Evolutionary conservation across 2,329 filamentous ascomycete genomes (phyloP).

Genomic region (Nothophaeocryptopus gaeumannii): DNA sequence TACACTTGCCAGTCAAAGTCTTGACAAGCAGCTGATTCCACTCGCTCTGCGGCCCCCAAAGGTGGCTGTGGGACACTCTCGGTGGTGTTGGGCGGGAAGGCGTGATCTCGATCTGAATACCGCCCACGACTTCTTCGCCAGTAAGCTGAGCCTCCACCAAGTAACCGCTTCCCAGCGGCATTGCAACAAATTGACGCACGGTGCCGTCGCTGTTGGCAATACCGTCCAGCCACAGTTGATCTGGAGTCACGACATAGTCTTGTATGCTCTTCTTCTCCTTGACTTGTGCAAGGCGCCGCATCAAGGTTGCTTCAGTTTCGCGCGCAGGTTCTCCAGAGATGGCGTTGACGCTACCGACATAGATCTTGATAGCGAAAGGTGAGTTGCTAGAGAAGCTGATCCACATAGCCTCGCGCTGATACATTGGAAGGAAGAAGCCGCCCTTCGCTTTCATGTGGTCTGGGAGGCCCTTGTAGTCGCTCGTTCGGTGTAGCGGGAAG

Average conservation of each 20-base stretch:
- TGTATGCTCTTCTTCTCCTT: slow-evolving; percentile 34
- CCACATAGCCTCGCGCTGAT: slow-evolving; percentile 47
- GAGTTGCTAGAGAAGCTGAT: slow-evolving; percentile 33
- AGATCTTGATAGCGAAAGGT: slow-evolving; percentile 41
- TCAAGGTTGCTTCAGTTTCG: slow-evolving; percentile 26
- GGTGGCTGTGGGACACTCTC: neutral
- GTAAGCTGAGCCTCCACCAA: slow-evolving; percentile 49
- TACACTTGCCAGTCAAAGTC: slow-evolving; percentile 70
- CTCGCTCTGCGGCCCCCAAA: slow-evolving; percentile 27
- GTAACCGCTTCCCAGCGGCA: slow-evolving; percentile 44
- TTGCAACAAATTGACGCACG: slow-evolving; percentile 51
- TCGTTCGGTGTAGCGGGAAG: slow-evolving; percentile 42
- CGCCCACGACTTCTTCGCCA: slow-evolving; percentile 41
- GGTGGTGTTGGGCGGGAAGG: slow-evolving; percentile 20
- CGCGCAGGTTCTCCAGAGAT: slow-evolving; percentile 39
- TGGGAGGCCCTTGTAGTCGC: slow-evolving; percentile 37
- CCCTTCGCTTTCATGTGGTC: slow-evolving; percentile 39
- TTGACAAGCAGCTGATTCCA: slow-evolving; percentile 95
- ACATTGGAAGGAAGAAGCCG: slow-evolving; percentile 49
- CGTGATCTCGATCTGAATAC: slow-evolving; percentile 48
- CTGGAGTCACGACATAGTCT: slow-evolving; percentile 45
- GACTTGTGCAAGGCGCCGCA: slow-evolving; percentile 27
- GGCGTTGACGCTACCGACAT: slow-evolving; percentile 43
- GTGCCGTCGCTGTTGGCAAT: slow-evolving; percentile 36
- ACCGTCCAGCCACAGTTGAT: slow-evolving; percentile 45